phyloP scores from a whole-genome alignment of 768 basidiomycete genomes.

The Clathrus columnatus region DNA sequence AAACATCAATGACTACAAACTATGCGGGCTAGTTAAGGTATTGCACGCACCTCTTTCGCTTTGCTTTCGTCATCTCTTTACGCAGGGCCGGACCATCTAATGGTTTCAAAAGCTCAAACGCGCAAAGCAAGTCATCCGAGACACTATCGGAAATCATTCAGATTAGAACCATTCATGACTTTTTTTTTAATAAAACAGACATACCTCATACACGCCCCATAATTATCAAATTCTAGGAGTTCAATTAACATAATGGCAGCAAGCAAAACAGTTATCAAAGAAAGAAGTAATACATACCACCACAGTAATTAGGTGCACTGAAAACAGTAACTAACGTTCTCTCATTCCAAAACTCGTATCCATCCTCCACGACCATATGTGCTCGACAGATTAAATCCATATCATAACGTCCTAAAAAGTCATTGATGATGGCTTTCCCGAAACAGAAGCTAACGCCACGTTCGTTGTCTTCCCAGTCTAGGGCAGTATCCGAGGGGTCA shows the following conservation, averaged over 20 bases:
- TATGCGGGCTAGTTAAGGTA: too few relatives aligned
- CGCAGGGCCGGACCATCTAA: constrained; percentile 88
- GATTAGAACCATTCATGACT: neutral
- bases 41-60: constrained; percentile 91
- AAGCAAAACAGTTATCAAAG: constrained; percentile 11
- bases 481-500: constrained; percentile 93
- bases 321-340: constrained; percentile 97
- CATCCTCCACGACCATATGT: constrained; percentile 99
- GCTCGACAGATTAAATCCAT: constrained; percentile 99
- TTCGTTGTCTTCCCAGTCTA: constrained; percentile 99
- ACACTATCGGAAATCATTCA: constrained; percentile 43
- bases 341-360: constrained; percentile 99
- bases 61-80: constrained; percentile 98
- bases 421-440: constrained; percentile 94
- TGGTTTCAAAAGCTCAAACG: constrained; percentile 95
- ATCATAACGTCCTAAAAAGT: constrained; percentile 89
- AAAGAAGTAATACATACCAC: constrained; percentile 49
- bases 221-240: constrained; percentile 80
- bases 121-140: constrained; percentile 93
- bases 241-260: constrained; percentile 13
- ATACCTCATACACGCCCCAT: constrained; percentile 91
- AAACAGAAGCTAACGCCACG: constrained; percentile 98
- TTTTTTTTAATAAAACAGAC: constrained; percentile 11
- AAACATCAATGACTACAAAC: too few relatives aligned
- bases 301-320: constrained; percentile 95